Percentiles rank a stretch among this genome's conserved stretches.
Conservation (phyloP, 257 asterid species). For the Penstemon barbatus region DNA sequence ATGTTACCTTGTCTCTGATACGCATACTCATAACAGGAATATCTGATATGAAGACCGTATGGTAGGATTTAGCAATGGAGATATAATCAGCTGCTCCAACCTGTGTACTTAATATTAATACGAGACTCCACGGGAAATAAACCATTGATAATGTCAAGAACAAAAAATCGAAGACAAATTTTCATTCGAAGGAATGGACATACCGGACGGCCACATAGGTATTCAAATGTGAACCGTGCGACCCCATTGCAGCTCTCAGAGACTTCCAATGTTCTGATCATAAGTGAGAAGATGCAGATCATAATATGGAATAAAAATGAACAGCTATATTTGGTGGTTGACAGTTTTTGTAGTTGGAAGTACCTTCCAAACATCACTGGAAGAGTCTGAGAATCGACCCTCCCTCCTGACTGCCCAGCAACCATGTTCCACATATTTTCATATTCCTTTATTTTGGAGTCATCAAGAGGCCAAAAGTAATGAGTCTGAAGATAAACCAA, state of each 20-base stretch:
- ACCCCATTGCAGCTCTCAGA: conserved; percentile 77
- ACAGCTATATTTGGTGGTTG: conserved; percentile 10
- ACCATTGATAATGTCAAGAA: conserved; percentile 9
- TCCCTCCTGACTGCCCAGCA: conserved; percentile 51
- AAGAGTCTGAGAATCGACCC: conserved; percentile 58
- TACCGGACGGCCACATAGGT: conserved; percentile 93
- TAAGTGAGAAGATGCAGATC: conserved; percentile 23
- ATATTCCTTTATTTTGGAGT: conserved; percentile 43
- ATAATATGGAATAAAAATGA: conserved; percentile 4
- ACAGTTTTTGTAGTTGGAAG: background rate
- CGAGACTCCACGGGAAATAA: conserved; percentile 8
- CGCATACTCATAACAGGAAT: conserved; percentile 97
- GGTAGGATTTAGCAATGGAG: conserved; percentile 77
- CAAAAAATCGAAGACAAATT: background rate
- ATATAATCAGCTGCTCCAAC: conserved; percentile 98
- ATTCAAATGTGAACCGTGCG: conserved; percentile 81
- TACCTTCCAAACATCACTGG: conserved; percentile 98
- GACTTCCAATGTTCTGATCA: conserved; percentile 75
- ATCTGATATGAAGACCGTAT: conserved; percentile 83
- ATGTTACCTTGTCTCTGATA: conserved; percentile 88
- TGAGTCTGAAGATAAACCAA: conserved; percentile 54
- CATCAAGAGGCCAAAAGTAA: conserved; percentile 81
- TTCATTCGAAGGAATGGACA: conserved; percentile 21
- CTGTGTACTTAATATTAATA: conserved; percentile 41
- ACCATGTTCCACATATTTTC: conserved; percentile 64